These are phyloP conservation scores for Marsdenia floribunda DNA, from an alignment of 257 asterid species.

Conservation along the genomic window DNA sequence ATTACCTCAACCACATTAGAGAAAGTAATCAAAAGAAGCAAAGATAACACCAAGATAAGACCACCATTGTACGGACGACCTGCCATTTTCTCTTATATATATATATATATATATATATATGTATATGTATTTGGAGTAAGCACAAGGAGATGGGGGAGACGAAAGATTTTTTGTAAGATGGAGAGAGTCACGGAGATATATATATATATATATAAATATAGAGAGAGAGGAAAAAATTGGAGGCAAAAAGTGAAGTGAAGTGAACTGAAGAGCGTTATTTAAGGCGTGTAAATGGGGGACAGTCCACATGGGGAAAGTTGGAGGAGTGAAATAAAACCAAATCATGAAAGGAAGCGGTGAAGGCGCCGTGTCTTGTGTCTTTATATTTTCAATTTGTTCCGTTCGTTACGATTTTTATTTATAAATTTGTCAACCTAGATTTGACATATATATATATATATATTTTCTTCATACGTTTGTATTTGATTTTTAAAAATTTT, in stretches of 20 bases:
- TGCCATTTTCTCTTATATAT: constrained; percentile 7
- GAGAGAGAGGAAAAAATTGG: too few relatives aligned
- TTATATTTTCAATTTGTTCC: too few relatives aligned
- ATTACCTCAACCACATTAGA: constrained; percentile 26
- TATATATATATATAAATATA: constrained; percentile 18
- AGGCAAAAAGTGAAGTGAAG: neutral
- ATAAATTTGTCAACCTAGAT: too few relatives aligned
- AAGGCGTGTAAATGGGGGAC: constrained; percentile 42
- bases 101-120: neutral
- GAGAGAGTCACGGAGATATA: neutral
- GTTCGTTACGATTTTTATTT: too few relatives aligned
- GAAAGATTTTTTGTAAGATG: neutral
- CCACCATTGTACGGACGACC: constrained; percentile 15
- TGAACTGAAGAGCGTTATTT: constrained; percentile 13
- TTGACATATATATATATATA: too few relatives aligned
- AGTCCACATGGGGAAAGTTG: constrained; percentile 18
- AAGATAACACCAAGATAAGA: constrained; percentile 23
- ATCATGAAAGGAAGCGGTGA: constrained; percentile 26
- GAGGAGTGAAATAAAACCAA: neutral
- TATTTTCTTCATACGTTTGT: too few relatives aligned
- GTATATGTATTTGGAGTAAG: neutral
- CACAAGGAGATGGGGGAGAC: neutral
- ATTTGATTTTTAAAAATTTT: too few relatives aligned
- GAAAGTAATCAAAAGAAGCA: constrained; percentile 23
- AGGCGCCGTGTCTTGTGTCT: constrained; percentile 47